A percentile compares a stretch with the other conserved stretches of the same genome.
phyloP scores from a whole-genome alignment of 371 early-diverging fungal species.

The Saksenaea oblongispora region DNA sequence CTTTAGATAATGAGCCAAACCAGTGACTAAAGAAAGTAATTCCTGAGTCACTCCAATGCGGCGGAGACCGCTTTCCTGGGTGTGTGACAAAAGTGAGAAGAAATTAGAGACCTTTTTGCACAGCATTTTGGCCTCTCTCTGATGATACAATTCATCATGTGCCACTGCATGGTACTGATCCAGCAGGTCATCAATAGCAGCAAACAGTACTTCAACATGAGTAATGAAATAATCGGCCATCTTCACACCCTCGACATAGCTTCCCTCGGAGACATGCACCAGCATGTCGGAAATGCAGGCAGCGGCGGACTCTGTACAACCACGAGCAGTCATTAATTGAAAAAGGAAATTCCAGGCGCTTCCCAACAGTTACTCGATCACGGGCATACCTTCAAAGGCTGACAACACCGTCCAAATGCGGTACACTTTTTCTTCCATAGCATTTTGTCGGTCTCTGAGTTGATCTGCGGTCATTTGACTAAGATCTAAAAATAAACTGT shows the following conservation, averaged over 20 bases:
- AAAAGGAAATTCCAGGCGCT: constrained; percentile 3
- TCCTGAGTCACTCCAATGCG: constrained; percentile 85
- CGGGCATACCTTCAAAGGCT: constrained; percentile 61
- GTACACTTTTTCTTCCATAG: constrained; percentile 78
- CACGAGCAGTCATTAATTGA: background rate
- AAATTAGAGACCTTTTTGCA: constrained; percentile 91
- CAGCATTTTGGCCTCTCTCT: constrained; percentile 87
- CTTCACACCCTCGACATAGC: constrained; percentile 80
- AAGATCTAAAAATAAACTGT: constrained; percentile 21
- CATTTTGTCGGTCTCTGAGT: constrained; percentile 50
- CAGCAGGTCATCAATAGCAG: constrained; percentile 79
- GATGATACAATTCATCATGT: constrained; percentile 65
- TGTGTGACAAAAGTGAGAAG: constrained; percentile 86
- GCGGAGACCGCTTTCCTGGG: constrained; percentile 66
- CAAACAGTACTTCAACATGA: constrained; percentile 92
- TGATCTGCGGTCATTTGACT: constrained; percentile 42
- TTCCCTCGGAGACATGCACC: constrained; percentile 84
- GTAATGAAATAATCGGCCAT: constrained; percentile 91
- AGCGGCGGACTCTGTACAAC: constrained; percentile 83
- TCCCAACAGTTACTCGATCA: background rate
- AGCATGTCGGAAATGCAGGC: constrained; percentile 97
- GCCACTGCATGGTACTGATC: constrained; percentile 23
- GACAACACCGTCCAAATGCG: constrained; percentile 87
- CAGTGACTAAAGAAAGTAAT: constrained; percentile 87
- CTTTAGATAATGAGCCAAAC: constrained; percentile 92